phyloP scores from a whole-genome alignment of 306 rosid species.

The Fragaria ananassa region DNA sequence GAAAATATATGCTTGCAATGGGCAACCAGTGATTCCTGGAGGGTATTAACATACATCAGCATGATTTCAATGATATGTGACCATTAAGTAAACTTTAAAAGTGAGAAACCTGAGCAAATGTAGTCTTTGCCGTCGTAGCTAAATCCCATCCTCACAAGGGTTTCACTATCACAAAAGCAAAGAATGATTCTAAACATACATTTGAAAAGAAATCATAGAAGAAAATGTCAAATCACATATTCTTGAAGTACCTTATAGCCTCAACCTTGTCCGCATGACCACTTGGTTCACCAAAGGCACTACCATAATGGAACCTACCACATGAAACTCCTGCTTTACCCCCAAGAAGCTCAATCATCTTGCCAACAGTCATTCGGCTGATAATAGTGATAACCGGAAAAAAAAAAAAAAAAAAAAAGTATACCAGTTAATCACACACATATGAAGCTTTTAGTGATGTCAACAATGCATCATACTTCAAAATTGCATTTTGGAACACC shows the following conservation, averaged over 20 bases:
- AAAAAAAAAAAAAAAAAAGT: background rate
- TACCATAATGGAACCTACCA: constrained; percentile 93
- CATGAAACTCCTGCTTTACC: constrained; percentile 97
- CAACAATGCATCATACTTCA: background rate
- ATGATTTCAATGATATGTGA: background rate
- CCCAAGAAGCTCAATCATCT: constrained; percentile 98
- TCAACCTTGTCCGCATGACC: constrained; percentile 99
- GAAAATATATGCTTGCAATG: constrained; percentile 92
- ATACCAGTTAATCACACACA: background rate
- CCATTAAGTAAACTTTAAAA: constrained; percentile 10
- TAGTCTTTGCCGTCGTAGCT: constrained; percentile 88
- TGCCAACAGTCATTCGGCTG: constrained; percentile 99
- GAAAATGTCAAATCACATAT: background rate
- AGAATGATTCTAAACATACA: constrained; percentile 13
- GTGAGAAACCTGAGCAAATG: constrained; percentile 75
- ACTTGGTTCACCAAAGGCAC: constrained; percentile 97
- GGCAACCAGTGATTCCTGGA: constrained; percentile 91
- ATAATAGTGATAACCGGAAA: background rate
- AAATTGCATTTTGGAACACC: background rate
- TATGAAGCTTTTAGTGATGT: background rate
- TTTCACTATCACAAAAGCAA: constrained; percentile 55
- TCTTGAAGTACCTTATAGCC: constrained; percentile 61
- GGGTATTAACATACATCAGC: constrained; percentile 2
- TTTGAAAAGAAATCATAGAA: constrained; percentile 12
- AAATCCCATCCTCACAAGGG: constrained; percentile 78